These are phyloP conservation scores for Rubia yunnanensis DNA, from an alignment of 257 asterid genomes.

Conservation along the genomic window DNA sequence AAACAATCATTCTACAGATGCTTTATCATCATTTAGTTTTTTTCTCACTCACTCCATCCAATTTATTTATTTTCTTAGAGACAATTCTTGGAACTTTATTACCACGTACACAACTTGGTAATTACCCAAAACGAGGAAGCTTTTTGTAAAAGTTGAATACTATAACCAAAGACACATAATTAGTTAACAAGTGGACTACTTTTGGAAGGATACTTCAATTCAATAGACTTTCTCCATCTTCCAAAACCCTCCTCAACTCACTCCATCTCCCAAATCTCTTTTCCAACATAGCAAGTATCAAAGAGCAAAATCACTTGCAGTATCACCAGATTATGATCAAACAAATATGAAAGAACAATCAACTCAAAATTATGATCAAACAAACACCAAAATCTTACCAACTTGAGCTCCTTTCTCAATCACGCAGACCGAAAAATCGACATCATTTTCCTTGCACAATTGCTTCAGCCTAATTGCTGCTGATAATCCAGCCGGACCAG, in stretches of 20 bases:
- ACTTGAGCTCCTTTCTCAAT: conserved; percentile 98
- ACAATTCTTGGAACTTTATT: background rate
- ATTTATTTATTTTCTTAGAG: background rate
- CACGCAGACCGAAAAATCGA: conserved; percentile 81
- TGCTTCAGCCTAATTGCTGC: conserved; percentile 92
- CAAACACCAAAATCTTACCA: conserved; percentile 33
- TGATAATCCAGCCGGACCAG: conserved; percentile 95
- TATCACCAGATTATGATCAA: background rate
- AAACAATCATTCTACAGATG: background rate
- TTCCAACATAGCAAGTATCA: no score
- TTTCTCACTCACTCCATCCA: background rate
- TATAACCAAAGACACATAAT: no score
- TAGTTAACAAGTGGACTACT: no score
- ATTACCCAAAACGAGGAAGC: no score
- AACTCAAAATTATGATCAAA: background rate
- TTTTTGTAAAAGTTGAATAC: no score
- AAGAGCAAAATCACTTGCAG: no score
- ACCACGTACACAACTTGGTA: background rate
- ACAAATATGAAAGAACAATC: background rate
- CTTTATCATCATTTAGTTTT: background rate
- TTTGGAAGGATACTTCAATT: no score
- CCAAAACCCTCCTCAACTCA: no score
- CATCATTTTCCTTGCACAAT: conserved; percentile 58
- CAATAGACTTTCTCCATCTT: no score
- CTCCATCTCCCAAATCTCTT: no score